Percentiles rank a stretch among this genome's conserved stretches.
Conservation (phyloP, 331 rosid species). For the Prunus yedoensis region DNA sequence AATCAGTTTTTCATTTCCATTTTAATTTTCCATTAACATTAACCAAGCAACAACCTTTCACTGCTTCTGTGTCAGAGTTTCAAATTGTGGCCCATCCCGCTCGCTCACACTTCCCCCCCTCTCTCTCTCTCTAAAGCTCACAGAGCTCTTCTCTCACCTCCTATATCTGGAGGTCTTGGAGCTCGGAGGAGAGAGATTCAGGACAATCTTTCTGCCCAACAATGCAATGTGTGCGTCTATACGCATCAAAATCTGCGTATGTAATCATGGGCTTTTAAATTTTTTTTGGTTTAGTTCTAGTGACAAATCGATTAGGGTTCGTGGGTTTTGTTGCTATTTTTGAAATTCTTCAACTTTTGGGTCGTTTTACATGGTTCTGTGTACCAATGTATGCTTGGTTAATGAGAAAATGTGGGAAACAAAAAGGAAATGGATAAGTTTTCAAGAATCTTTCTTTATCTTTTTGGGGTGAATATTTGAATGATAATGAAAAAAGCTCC, state of each 20-base stretch:
- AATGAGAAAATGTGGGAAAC: background rate
- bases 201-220: conserved; percentile 37
- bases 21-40: background rate
- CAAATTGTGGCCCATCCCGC: conserved; percentile 47
- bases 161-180: conserved; percentile 45
- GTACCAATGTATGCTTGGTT: background rate
- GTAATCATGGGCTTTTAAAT: background rate
- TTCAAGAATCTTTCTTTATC: conserved; percentile 8
- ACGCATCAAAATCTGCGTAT: background rate
- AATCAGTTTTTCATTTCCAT: conserved; percentile 16
- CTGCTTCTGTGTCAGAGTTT: conserved; percentile 29
- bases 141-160: background rate
- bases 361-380: conserved; percentile 4
- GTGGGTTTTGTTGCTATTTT: conserved; percentile 11
- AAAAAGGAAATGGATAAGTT: background rate
- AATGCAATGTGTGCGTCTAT: background rate
- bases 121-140: conserved; percentile 13
- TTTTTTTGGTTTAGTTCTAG: background rate
- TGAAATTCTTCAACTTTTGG: conserved; percentile 10
- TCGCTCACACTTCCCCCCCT: conserved; percentile 22
- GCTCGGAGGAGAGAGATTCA: conserved; percentile 48
- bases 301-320: conserved; percentile 28
- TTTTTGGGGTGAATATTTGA: background rate
- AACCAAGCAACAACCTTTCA: background rate
- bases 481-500: conserved; percentile 21